A percentile compares a stretch with the other conserved stretches of the same genome.
Conservation (phyloP, 352 stramenopile genomes). For the Pythium volutum region DNA sequence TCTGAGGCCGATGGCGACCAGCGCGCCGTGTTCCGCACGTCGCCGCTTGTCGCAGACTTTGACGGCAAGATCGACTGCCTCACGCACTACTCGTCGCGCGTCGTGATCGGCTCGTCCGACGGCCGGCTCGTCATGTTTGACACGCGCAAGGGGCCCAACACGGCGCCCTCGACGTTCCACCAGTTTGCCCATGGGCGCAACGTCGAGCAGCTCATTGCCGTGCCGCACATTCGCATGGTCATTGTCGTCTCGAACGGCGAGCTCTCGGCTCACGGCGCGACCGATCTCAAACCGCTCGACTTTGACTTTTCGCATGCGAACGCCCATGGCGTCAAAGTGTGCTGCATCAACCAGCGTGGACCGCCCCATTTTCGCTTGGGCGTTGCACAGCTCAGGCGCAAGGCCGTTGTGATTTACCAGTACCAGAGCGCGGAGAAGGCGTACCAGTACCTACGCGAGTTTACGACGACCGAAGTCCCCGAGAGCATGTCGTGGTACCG, state of each 20-base stretch:
- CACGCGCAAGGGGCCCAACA: constrained; percentile 76
- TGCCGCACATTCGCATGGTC: constrained; percentile 87
- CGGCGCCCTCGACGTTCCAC: constrained; percentile 47
- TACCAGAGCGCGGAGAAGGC: constrained; percentile 77
- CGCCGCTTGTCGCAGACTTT: constrained; percentile 67
- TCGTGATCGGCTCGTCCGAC: constrained; percentile 78
- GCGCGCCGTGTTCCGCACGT: constrained; percentile 77
- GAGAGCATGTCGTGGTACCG: constrained; percentile 86
- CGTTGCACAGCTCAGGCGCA: constrained; percentile 58
- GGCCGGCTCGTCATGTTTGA: constrained; percentile 85
- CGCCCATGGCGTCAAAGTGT: constrained; percentile 56
- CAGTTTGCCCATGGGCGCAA: constrained; percentile 68
- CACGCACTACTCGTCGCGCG: constrained; percentile 85
- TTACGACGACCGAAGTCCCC: constrained; percentile 65
- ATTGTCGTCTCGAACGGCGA: constrained; percentile 78
- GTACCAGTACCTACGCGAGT: constrained; percentile 79
- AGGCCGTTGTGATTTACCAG: constrained; percentile 78
- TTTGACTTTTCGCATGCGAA: constrained; percentile 86
- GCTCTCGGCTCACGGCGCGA: constrained; percentile 69
- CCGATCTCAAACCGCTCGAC: constrained; percentile 67
- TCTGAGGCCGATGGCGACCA: constrained; percentile 28
- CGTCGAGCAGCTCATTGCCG: constrained; percentile 78
- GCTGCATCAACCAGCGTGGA: constrained; percentile 82
- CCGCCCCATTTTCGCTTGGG: constrained; percentile 82
- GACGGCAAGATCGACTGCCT: constrained; percentile 83